Evolutionary conservation across 371 early-diverging fungal species (phyloP).

Genomic region (Agmasoma carcini): DNA sequence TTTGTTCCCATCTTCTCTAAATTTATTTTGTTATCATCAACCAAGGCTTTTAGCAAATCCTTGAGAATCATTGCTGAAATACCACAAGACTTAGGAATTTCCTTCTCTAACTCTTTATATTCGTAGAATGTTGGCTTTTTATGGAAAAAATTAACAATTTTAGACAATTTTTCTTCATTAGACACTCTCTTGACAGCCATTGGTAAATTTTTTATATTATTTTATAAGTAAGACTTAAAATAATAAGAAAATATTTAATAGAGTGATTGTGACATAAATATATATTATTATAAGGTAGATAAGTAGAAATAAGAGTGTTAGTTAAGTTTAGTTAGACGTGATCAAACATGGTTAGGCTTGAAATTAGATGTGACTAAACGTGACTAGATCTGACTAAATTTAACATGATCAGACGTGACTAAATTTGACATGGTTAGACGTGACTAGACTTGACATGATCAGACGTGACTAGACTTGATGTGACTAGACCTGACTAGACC

Average conservation of each 20-base stretch:
- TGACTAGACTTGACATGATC: no score
- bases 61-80: constrained; percentile 70
- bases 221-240: background rate
- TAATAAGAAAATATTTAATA: background rate
- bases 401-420: no score
- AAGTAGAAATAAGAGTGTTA: no score
- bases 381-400: no score
- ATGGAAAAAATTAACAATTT: constrained; percentile 12
- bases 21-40: constrained; percentile 70
- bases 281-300: no score
- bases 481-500: no score
- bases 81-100: constrained; percentile 67
- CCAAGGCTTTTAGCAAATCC: constrained; percentile 68
- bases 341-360: no score
- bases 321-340: no score
- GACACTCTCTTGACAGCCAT: constrained; percentile 25
- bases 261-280: no score
- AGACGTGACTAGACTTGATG: no score
- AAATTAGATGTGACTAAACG: no score
- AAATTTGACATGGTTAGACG: no score
- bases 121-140: constrained; percentile 55
- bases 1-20: constrained; percentile 75
- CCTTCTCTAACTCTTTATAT: constrained; percentile 73
- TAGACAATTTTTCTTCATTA: constrained; percentile 11
- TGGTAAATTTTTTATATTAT: background rate